phyloP scores from a whole-genome alignment of 345 rosid species.

The Cardamine occulta region DNA sequence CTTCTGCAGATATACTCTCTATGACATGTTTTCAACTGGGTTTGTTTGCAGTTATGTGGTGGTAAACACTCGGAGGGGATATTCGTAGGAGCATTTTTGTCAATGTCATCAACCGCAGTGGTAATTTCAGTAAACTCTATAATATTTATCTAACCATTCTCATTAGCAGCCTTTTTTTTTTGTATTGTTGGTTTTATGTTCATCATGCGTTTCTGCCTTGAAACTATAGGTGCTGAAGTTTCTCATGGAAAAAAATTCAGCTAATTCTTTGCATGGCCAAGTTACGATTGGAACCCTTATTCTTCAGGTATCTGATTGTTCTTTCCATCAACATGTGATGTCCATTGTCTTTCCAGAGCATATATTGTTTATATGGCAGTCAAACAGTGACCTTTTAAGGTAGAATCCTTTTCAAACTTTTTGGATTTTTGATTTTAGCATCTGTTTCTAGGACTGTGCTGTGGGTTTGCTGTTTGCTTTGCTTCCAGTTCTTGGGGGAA shows the following conservation, averaged over 20 bases:
- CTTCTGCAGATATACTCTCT: slow-evolving; percentile 5
- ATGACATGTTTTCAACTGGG: slow-evolving; percentile 6
- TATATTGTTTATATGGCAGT: slow-evolving; percentile 1
- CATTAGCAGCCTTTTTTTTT: not conserved
- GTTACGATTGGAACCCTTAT: slow-evolving; percentile 87
- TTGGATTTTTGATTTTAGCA: slow-evolving; percentile 31
- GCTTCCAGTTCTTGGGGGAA: slow-evolving; percentile 91
- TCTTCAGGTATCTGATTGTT: slow-evolving; percentile 66
- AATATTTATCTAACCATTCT: slow-evolving; percentile 3
- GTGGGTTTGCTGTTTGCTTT: slow-evolving; percentile 92
- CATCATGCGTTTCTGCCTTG: slow-evolving; percentile 14
- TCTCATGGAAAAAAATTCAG: slow-evolving; percentile 83
- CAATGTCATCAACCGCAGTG: slow-evolving; percentile 98
- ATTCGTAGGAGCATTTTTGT: slow-evolving; percentile 87
- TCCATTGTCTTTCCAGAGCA: slow-evolving; percentile 5
- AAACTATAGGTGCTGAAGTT: slow-evolving; percentile 74
- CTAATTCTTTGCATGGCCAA: slow-evolving; percentile 80
- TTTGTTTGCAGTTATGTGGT: slow-evolving; percentile 82
- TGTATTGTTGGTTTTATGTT: not conserved
- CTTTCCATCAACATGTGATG: slow-evolving; percentile 22
- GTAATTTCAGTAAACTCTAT: slow-evolving; percentile 49
- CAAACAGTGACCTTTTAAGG: not conserved
- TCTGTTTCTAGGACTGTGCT: slow-evolving; percentile 73
- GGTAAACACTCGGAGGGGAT: slow-evolving; percentile 85
- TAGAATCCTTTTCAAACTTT: slow-evolving; percentile 14